Conservation (phyloP, 2,329 filamentous ascomycete species). For the Colletotrichum orchidophilum region DNA sequence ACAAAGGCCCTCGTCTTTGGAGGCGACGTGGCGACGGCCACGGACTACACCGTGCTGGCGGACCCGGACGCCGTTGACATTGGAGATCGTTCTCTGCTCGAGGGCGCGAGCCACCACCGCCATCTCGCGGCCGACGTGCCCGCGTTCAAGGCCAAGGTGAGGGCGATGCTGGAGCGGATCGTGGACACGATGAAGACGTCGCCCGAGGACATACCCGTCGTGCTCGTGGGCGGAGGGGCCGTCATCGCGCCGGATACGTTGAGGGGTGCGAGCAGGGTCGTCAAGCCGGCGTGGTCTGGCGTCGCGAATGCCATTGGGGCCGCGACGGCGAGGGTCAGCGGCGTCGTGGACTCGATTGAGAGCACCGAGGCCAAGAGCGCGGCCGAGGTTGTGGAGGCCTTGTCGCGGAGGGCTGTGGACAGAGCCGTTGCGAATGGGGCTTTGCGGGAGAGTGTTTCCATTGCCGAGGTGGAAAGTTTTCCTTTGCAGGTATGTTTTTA, state of each 20-base stretch:
- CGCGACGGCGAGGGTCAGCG: slow-evolving; percentile 67
- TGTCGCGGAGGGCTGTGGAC: slow-evolving; percentile 52
- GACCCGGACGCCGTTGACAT: slow-evolving; percentile 48
- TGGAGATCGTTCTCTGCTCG: slow-evolving; percentile 51
- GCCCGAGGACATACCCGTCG: slow-evolving; percentile 64
- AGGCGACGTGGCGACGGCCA: slow-evolving; percentile 65
- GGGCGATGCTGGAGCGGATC: slow-evolving; percentile 62
- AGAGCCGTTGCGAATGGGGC: slow-evolving; percentile 58
- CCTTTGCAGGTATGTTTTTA: slow-evolving; percentile 56
- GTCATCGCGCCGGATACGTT: slow-evolving; percentile 66
- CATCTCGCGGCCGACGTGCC: slow-evolving; percentile 45
- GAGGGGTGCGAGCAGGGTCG: slow-evolving; percentile 62
- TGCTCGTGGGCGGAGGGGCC: slow-evolving; percentile 72
- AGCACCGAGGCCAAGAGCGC: slow-evolving; percentile 54
- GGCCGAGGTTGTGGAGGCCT: slow-evolving; percentile 48
- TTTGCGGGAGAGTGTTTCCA: slow-evolving; percentile 49
- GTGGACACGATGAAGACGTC: slow-evolving; percentile 73
- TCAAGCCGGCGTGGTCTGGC: slow-evolving; percentile 65
- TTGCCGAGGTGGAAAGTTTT: slow-evolving; percentile 64
- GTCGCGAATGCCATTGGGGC: slow-evolving; percentile 74
- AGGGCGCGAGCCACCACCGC: slow-evolving; percentile 40
- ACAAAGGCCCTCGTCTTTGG: slow-evolving; percentile 66
- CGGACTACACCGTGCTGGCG: slow-evolving; percentile 58
- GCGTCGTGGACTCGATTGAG: slow-evolving; percentile 60
- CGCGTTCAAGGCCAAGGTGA: slow-evolving; percentile 52